Percentiles rank a stretch among this genome's conserved stretches.
phyloP scores from a whole-genome alignment of 1,284 basidiomycete species.

The Heterobasidion irregulare region DNA sequence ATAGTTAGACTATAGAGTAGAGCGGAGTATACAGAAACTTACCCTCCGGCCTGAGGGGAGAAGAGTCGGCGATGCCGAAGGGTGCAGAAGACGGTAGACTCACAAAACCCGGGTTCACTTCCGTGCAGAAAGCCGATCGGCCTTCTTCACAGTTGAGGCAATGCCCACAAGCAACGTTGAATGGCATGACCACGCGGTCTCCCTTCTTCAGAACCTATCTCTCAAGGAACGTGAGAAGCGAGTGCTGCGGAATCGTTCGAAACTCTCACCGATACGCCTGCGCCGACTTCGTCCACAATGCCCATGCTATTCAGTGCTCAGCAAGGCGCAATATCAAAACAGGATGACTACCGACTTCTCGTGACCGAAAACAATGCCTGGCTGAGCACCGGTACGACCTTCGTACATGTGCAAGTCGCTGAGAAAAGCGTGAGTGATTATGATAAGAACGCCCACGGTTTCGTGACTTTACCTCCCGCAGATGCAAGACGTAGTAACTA shows the following conservation, averaged over 20 bases:
- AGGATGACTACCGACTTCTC: conserved; percentile 30
- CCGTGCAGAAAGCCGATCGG: conserved; percentile 41
- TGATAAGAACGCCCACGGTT: neutral
- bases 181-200: conserved; percentile 46
- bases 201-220: conserved; percentile 37
- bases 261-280: conserved; percentile 29
- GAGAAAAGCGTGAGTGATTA: conserved; percentile 1
- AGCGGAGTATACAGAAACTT: neutral
- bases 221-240: neutral
- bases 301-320: conserved; percentile 28
- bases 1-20: no score
- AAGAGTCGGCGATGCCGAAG: neutral
- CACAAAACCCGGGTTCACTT: conserved; percentile 48
- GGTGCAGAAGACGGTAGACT: conserved; percentile 12
- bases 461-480: conserved; percentile 33
- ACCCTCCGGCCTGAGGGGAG: conserved; percentile 19
- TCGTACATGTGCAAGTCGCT: conserved; percentile 50
- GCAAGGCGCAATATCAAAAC: neutral
- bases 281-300: conserved; percentile 37
- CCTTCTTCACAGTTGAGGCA: conserved; percentile 47
- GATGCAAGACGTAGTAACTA: conserved; percentile 43
- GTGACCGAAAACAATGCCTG: conserved; percentile 45
- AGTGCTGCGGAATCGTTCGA: neutral
- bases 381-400: conserved; percentile 39
- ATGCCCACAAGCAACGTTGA: conserved; percentile 47